Evolutionary conservation across 2,329 filamentous ascomycete species (phyloP), one percentile per base, ranked within the genome.

Genomic region (Neofusicoccum laricinum): DNA sequence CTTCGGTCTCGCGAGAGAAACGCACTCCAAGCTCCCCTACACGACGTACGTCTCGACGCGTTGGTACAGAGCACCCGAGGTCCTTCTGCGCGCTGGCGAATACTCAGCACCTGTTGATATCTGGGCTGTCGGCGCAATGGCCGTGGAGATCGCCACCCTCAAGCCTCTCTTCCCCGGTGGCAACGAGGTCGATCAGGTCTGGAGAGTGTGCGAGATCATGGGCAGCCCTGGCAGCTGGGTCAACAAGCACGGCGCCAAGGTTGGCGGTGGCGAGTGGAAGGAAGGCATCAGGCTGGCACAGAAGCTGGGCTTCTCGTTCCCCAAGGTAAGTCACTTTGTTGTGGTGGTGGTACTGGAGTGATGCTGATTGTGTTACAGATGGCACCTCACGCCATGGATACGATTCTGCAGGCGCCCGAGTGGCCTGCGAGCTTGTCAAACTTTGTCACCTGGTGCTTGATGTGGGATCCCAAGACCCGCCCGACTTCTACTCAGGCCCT

Each of bases 151-250:
- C 67, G 95, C 95, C 30, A 99, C 95, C 0, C 77, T 99, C 65
- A 99, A 98, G 81, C 95, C 95, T 17, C 82, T 99, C 11, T 99
- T 99, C 82, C 95, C 95, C 11, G 95, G 95, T 71, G 92, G 93
- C 73, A 99, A 99, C 75, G 95, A 99, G 80, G 95, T 99, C 1
- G 95, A 99, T 71, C 95, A 99, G 77, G 95, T 99, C 1, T 99
- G 95, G 95, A 89, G 95, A 70, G 92, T 99, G 0, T 99, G 95
- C 75, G 95, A 99, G 77, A 97, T 99, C 65, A 99, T 99, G 95
- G 95, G 95, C 57, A 98, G 94, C 80, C 95, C 95, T 2, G 95
- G 95, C 49, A 94, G 94, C 79, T 99, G 95, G 95, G 95, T 96
- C 76, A 97, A 91, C 82, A 97, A 97, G 79, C 84, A 91, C 4